A percentile compares a stretch with the other conserved stretches of the same genome.
phyloP scores from a whole-genome alignment of 345 rosid species.

The Arabis hirsuta region DNA sequence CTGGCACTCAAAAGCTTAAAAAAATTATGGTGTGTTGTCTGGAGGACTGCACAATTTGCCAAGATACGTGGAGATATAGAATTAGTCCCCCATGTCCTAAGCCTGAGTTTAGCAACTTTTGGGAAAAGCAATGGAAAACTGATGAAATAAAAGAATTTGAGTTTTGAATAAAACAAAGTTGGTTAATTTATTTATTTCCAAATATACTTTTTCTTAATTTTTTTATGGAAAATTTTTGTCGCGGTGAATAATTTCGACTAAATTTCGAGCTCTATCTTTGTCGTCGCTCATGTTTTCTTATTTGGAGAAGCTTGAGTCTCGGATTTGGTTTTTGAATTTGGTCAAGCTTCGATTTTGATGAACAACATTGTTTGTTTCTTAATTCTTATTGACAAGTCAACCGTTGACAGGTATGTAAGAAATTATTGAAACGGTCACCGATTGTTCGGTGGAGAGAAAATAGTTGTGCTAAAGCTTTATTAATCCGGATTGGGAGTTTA shows the following conservation, averaged over 20 bases:
- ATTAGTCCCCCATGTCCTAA: too few relatives aligned
- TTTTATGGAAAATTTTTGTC: too few relatives aligned
- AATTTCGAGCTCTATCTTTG: constrained; percentile 31
- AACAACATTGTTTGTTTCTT: constrained; percentile 20
- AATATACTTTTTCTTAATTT: too few relatives aligned
- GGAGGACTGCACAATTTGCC: background rate
- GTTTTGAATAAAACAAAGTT: background rate
- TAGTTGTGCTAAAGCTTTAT: too few relatives aligned
- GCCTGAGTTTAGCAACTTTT: background rate
- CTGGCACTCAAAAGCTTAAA: background rate
- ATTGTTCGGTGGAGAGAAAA: constrained; percentile 29
- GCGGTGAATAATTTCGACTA: too few relatives aligned
- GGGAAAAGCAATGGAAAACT: background rate
- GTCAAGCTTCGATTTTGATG: constrained; percentile 27
- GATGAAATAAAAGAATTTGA: background rate
- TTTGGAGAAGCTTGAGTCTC: background rate
- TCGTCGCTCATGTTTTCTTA: constrained; percentile 50
- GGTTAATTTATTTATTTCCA: too few relatives aligned
- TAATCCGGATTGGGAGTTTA: too few relatives aligned
- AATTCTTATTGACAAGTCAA: constrained; percentile 38
- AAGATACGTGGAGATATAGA: background rate
- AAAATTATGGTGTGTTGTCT: background rate
- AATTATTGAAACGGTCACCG: constrained; percentile 23
- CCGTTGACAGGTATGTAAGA: constrained; percentile 26
- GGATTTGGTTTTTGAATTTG: constrained; percentile 16